Evolutionary conservation across 2,329 filamentous ascomycete genomes (phyloP).

Genomic region (Penicillium aurantiogriseum): DNA sequence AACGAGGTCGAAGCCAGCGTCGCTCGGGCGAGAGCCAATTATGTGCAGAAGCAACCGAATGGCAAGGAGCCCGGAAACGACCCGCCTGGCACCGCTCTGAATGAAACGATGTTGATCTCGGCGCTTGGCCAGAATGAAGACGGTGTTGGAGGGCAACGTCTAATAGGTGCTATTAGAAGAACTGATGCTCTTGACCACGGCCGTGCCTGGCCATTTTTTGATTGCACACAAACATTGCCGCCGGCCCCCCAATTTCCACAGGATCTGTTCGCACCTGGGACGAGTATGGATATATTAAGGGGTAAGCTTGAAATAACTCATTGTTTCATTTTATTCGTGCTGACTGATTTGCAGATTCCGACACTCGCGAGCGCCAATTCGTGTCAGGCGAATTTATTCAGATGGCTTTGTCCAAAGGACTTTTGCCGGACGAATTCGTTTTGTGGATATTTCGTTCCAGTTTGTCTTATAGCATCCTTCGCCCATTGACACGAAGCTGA

Average conservation of each 20-base stretch:
- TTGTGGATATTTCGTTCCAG: slow-evolving; percentile 57
- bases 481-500: slow-evolving; percentile 6
- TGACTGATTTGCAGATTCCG: slow-evolving; percentile 41
- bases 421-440: slow-evolving; percentile 63
- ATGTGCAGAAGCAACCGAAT: slow-evolving; percentile 17
- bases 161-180: slow-evolving; percentile 58
- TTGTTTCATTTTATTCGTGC: neutral
- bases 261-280: slow-evolving; percentile 29
- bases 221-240: slow-evolving; percentile 25
- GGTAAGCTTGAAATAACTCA: slow-evolving; percentile 24
- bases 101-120: slow-evolving; percentile 44
- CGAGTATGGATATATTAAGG: slow-evolving; percentile 34
- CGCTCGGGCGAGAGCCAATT: slow-evolving; percentile 37
- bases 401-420: slow-evolving; percentile 44
- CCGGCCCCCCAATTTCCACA: slow-evolving; percentile 36
- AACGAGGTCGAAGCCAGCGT: slow-evolving; percentile 57
- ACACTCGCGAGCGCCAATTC: slow-evolving; percentile 58
- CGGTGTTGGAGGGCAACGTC: slow-evolving; percentile 44
- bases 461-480: slow-evolving; percentile 17
- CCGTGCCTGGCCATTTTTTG: slow-evolving; percentile 60
- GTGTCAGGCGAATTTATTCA: slow-evolving; percentile 56
- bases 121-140: slow-evolving; percentile 46
- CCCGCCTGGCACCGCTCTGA: slow-evolving; percentile 17
- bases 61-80: neutral
- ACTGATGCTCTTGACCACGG: slow-evolving; percentile 58